Base-by-base conservation (phyloP, 1,139 yeast genomes). In the Yamadazyma triangularis region DNA sequence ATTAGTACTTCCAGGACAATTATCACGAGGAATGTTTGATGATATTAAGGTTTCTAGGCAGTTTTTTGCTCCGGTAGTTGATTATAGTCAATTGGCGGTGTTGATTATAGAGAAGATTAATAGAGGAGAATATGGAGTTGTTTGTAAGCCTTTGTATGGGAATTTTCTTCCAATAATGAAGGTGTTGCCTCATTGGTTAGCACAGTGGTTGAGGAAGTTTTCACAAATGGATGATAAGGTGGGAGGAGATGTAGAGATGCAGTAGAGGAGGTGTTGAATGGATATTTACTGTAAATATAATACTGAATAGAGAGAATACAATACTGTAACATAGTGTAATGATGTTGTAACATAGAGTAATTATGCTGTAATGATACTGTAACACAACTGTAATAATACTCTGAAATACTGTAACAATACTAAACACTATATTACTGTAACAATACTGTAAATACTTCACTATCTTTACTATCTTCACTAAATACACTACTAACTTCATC, bases 1-100 rank as follows among this genome's bases (percentile, higher is more conserved):
- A 12, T 52, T 80, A 10, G 78, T 79, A 1, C 47, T 73, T 1
- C 81, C 89, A 0, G 93, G 93, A 0, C 93, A 83, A 48, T 50
- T 83, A 27, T 66, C 74, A 34, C 73, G 86, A 0, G 50, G 50
- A 2, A 73, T 83, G 84, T 83, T 83, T 47, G 48, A 51, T 5
- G 85, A 82, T 41, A 77, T 81, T 6, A 51, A 53, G 2, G 79
- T 83, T 2, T 72, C 79, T n/a, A 62, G 64, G 30, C 57, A 58
- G 32, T 79, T 79, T 41, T 54, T 81, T 34, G 89, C 91, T 0
- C 93, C 94, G 0, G 44, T 80, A 2, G 65, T 81, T 0, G 56
- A 66, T 27, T 68, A 65, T 22, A 27, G 35, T 0, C 41, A 45
- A 11, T 51, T 83, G 25, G 79, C 86, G 0, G 18, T 29, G 1